These are phyloP conservation scores for Datura wrightii DNA, from an alignment of 257 asterid species.

Conservation along the genomic window DNA sequence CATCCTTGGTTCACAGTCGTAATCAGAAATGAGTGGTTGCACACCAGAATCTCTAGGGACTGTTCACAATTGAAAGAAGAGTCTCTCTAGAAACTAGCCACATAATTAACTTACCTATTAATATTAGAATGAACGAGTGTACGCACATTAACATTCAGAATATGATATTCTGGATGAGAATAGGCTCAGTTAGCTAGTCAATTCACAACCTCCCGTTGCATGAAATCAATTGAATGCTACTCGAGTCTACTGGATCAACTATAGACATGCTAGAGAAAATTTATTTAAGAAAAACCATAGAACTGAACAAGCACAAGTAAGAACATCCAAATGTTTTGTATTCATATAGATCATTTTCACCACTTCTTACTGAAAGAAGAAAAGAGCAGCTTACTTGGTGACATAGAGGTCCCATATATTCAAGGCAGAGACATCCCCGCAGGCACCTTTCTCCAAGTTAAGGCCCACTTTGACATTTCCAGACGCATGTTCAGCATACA, in stretches of 20 bases:
- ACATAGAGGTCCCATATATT: conserved; percentile 82
- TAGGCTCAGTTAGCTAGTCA: background rate
- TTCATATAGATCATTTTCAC: background rate
- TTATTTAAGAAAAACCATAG: background rate
- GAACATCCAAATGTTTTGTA: background rate
- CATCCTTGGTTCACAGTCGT: background rate
- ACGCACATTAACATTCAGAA: background rate
- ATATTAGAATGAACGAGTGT: background rate
- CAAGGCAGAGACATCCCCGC: conserved; percentile 71
- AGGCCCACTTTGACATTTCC: conserved; percentile 85
- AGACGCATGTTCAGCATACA: conserved; percentile 89
- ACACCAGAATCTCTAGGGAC: background rate
- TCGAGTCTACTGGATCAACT: background rate
- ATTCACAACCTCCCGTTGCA: background rate
- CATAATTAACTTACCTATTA: background rate
- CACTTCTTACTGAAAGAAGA: background rate
- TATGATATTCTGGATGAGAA: conserved; percentile 24
- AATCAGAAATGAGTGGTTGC: background rate
- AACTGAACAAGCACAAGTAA: conserved; percentile 17
- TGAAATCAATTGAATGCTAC: background rate
- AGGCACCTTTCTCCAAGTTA: conserved; percentile 78
- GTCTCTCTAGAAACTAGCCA: background rate
- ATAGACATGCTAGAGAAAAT: background rate
- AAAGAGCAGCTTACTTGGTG: conserved; percentile 69
- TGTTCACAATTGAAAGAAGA: conserved; percentile 5